Conservation (phyloP, 441 rosid genomes). For the Erodium trifolium region DNA sequence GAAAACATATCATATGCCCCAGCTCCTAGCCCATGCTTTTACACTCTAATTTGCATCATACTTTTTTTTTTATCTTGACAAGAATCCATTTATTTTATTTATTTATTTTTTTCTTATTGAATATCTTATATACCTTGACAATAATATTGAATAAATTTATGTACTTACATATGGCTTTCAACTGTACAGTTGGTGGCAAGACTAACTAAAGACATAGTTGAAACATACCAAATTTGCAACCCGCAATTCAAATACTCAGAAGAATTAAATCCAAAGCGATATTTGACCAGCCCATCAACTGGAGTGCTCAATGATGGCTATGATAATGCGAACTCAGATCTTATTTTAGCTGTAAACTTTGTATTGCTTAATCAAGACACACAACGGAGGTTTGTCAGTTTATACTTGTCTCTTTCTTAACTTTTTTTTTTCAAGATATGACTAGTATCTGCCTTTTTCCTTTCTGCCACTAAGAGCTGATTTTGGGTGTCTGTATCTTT, state of each 20-base stretch:
- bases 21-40: not conserved
- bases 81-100: constrained; percentile 11
- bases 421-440: constrained; percentile 10
- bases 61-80: constrained; percentile 11
- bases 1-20: not conserved
- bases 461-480: not conserved
- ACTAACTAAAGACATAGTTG: constrained; percentile 84
- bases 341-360: constrained; percentile 77
- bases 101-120: constrained; percentile 3
- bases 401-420: not conserved
- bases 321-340: constrained; percentile 95
- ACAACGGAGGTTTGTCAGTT: constrained; percentile 57
- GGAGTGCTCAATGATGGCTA: constrained; percentile 93
- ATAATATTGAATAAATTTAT: constrained; percentile 17
- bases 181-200: constrained; percentile 76
- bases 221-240: constrained; percentile 83
- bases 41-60: constrained; percentile 11
- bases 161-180: constrained; percentile 27
- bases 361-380: constrained; percentile 61
- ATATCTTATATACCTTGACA: not conserved
- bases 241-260: constrained; percentile 87
- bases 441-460: not conserved
- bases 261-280: constrained; percentile 91
- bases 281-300: constrained; percentile 86
- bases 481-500: not conserved